Evolutionary conservation across 75 land plant species (phyloP), one percentile per base, ranked within the genome.

Genomic region (Adiantum capillusveneris): DNA sequence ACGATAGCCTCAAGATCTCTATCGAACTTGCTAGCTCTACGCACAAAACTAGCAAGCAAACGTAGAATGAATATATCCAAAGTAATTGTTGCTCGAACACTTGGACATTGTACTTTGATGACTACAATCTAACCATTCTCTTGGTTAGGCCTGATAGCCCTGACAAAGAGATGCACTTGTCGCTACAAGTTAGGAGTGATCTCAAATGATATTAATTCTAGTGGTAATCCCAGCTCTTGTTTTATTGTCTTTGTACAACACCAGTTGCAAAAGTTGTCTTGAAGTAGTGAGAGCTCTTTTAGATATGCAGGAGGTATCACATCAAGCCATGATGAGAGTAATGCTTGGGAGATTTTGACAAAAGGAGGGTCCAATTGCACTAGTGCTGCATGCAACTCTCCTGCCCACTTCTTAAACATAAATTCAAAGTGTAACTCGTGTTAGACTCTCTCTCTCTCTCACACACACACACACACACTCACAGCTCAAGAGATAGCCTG

Each of bases 281-380:
- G 75, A 29, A 72, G 64, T 63, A 59, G 65, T 65, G 65, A 63
- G 14, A 72, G 34, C 49, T 59, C 67, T 30, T 65, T 68, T 26
- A 72, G 20, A 39, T 72, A 72, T 29, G 61, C 69, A 29, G 55
- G 52, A 18, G 75, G 62, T 29, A 72, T 24, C 18, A 72, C 51
- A 44, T 72, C 37, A 24, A 96, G 72, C 11, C 98, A 75, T 48
- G 98, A 89, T 44, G 98, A 94, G 22, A 94, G 70, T n/a, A n/a
- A n/a, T 48, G 95, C 98, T 71, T 94, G 98, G 44, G 98, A 96
- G 71, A 94, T 86, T 71, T 94, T 94, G 44, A 94, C 76, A 74
- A 75, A 94, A 45, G 98, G 96, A 63, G 98, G 98, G 34, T 96
- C 98, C 58, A 94, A 96, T 67, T 84, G 78, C 9, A 82, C 79